These are phyloP conservation scores for Termitomyces heimii DNA, from an alignment of 768 basidiomycete genomes.

Conservation along the genomic window DNA sequence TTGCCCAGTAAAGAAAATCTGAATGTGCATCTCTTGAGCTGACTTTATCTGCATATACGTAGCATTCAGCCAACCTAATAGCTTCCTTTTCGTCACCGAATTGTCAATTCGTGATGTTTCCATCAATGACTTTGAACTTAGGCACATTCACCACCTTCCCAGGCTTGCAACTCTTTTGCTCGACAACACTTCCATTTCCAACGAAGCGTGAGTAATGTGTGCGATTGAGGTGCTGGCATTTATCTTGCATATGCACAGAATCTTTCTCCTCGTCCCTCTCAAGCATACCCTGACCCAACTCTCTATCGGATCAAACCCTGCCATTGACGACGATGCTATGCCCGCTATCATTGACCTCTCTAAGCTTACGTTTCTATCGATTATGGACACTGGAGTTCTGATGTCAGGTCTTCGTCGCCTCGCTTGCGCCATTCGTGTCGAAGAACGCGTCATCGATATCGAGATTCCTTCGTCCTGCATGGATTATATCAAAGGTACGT, in stretches of 20 bases:
- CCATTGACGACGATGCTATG: conserved; percentile 50
- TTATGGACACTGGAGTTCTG: conserved; percentile 46
- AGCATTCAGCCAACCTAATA: conserved; percentile 48
- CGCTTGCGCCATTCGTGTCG: conserved; percentile 19
- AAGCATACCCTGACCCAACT: conserved; percentile 48
- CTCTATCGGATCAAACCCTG: conserved; percentile 44
- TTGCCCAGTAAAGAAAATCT: conserved; percentile 30
- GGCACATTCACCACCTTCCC: conserved; percentile 48
- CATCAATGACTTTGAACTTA: conserved; percentile 43
- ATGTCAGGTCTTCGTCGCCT: conserved; percentile 57
- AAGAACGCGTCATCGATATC: conserved; percentile 38
- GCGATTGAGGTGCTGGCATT: background rate
- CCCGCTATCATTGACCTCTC: conserved; percentile 46
- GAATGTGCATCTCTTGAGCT: conserved; percentile 4
- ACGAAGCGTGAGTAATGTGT: conserved; percentile 47
- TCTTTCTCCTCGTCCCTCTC: conserved; percentile 53
- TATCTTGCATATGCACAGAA: conserved; percentile 24
- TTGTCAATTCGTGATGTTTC: conserved; percentile 43
- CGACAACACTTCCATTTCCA: conserved; percentile 49
- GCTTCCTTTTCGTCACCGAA: conserved; percentile 43
- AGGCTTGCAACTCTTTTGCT: conserved; percentile 40
- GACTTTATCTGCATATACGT: conserved; percentile 1
- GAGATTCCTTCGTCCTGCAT: conserved; percentile 51
- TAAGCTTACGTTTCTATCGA: conserved; percentile 42
- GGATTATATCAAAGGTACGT: conserved; percentile 47